Percentiles rank a stretch among this genome's conserved stretches.
Evolutionary conservation across 768 basidiomycete genomes (phyloP).

Genomic region (Fistulinella prunicolor): DNA sequence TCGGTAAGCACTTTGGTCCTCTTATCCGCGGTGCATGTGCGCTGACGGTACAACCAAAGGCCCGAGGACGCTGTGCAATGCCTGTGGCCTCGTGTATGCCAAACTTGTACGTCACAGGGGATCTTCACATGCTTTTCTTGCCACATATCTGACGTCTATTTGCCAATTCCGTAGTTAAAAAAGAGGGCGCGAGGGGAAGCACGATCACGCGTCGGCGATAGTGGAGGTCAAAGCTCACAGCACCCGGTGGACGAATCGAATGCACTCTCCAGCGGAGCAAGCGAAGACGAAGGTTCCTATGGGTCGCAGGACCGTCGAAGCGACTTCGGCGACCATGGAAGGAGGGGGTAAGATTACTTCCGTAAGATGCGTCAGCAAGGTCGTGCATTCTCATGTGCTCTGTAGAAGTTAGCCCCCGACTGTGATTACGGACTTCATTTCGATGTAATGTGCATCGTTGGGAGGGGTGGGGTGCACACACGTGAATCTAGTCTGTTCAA

Average conservation of each 20-base stretch:
- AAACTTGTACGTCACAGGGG: constrained; percentile 62
- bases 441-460: constrained; percentile 10
- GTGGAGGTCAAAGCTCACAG: constrained; percentile 30
- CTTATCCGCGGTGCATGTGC: constrained; percentile 22
- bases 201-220: constrained; percentile 26
- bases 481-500: constrained; percentile 7
- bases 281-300: constrained; percentile 34
- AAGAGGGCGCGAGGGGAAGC: constrained; percentile 35
- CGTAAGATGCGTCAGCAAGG: constrained; percentile 19
- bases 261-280: constrained; percentile 28
- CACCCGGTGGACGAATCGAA: constrained; percentile 26
- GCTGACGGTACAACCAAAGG: constrained; percentile 43
- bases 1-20: constrained; percentile 52
- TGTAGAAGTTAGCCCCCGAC: constrained; percentile 11
- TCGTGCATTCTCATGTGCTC: constrained; percentile 19
- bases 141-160: constrained; percentile 21
- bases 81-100: constrained; percentile 83
- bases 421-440: constrained; percentile 21
- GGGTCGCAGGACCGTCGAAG: constrained; percentile 35
- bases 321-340: constrained; percentile 35
- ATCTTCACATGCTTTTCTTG: constrained; percentile 15
- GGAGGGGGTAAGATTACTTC: constrained; percentile 27
- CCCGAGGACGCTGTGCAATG: constrained; percentile 81
- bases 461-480: background rate
- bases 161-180: constrained; percentile 25